Conservation (phyloP, 1,139 yeast genomes). For the Suhomyces choctaworum region DNA sequence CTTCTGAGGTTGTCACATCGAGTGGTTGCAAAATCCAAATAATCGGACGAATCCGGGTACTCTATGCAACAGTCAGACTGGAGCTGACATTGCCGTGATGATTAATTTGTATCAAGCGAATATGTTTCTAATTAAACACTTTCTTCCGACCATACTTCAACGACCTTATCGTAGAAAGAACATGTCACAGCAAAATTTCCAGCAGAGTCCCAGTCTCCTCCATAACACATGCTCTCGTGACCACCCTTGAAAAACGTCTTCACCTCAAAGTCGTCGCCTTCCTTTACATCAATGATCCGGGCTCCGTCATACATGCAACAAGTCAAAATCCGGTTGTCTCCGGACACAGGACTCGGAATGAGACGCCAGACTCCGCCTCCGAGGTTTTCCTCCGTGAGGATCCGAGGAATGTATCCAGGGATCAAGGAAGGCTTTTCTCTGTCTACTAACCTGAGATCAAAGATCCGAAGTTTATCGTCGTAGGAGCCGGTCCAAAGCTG, state of each 20-base stretch:
- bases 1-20: too few species aligned
- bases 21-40: too few species aligned
- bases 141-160: slow-evolving; percentile 63
- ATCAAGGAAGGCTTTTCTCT: slow-evolving; percentile 36
- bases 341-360: slow-evolving; percentile 54
- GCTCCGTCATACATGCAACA: slow-evolving; percentile 99
- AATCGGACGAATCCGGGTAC: too few species aligned
- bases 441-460: slow-evolving; percentile 68
- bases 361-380: slow-evolving; percentile 98
- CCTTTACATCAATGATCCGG: slow-evolving; percentile 47
- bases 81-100: too few species aligned
- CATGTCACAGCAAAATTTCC: slow-evolving; percentile 65
- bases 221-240: slow-evolving; percentile 92
- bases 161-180: slow-evolving; percentile 83
- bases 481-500: slow-evolving; percentile 87
- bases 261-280: slow-evolving; percentile 41
- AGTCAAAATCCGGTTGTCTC: slow-evolving; percentile 54
- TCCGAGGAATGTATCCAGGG: slow-evolving; percentile 51
- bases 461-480: slow-evolving; percentile 71
- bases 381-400: slow-evolving; percentile 46
- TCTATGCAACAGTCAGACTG: too few species aligned
- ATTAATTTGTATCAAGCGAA: too few species aligned
- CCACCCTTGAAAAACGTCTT: slow-evolving; percentile 58
- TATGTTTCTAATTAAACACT: too few species aligned
- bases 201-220: slow-evolving; percentile 78